Evolutionary conservation across 768 basidiomycete species (phyloP).

Genomic region (Amanita exitialis): DNA sequence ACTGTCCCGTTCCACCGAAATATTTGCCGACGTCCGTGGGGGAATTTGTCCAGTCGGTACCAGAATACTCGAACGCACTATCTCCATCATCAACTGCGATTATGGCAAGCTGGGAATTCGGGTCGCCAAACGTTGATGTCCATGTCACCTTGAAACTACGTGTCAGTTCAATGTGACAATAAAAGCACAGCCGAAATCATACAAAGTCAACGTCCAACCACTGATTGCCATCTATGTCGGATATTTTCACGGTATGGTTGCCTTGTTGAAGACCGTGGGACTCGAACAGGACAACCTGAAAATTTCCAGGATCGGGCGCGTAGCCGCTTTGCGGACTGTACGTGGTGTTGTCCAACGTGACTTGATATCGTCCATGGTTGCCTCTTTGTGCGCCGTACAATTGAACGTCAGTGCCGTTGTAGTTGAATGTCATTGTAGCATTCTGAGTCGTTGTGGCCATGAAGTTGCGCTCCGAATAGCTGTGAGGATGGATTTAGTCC

Average conservation of each 20-base stretch:
- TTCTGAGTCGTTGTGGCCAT: constrained; percentile 18
- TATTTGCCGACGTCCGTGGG: neutral
- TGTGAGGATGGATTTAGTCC: constrained; percentile 4
- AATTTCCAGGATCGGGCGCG: neutral
- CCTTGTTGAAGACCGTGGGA: neutral
- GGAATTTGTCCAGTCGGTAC: constrained; percentile 1
- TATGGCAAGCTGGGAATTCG: neutral
- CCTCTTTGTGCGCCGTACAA: constrained; percentile 39
- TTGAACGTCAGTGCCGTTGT: constrained; percentile 39
- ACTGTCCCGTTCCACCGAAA: constrained; percentile 4
- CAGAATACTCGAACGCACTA: neutral
- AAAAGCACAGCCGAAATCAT: neutral
- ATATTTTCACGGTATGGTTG: neutral
- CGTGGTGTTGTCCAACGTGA: constrained; percentile 26
- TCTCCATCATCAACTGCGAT: neutral
- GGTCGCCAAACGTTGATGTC: constrained; percentile 1
- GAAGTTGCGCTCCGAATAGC: constrained; percentile 29
- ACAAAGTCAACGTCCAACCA: constrained; percentile 5
- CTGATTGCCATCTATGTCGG: neutral
- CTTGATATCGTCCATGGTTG: constrained; percentile 22
- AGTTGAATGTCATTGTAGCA: constrained; percentile 28
- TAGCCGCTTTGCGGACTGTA: neutral
- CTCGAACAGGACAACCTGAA: neutral
- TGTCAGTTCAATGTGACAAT: neutral
- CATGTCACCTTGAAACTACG: neutral